Evolutionary conservation across 345 rosid species (phyloP), one percentile per base, ranked within the genome.

Genomic region (Noccaea caerulescens): DNA sequence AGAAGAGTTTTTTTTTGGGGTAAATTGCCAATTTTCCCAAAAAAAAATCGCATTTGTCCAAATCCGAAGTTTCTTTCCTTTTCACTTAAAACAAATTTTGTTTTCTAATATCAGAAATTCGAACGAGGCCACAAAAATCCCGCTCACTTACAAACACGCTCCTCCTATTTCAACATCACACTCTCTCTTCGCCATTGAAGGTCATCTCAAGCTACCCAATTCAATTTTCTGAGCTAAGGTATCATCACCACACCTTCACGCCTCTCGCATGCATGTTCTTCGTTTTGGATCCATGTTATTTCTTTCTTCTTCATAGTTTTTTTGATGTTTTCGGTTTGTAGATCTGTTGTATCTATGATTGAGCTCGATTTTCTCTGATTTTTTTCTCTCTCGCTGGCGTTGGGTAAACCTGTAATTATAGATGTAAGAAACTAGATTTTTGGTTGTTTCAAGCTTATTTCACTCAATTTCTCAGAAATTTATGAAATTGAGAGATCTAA

Each of bases 81-180:
- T 55, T 56, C 3, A 30, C 37, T 56, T 14, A 14, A 14, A 6
- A 16, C 8, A 8, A 49, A 18, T 3, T 39, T 39, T 6, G 10
- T 41, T 43, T 36, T 36, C 10, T 57, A 39, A 18, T 18, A 16
- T 37, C 14, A 1, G 46, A 37, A 44, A 25, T 59, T 70, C 60
- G 67, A 70, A 69, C 59, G 11, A 50, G 43, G 39, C 50, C 59
- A 49, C 53, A 58, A 49, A 62, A 62, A 70, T 59, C 74, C 74
- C 73, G 73, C 73, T 37, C 50, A 12, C 58, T 54, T 37, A 10
- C 44, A 13, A 39, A 44, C 63, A 59, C 41, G 39, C 64, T 66
- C 72, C 73, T 58, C 30, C 54, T 44, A 69, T 69, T 46, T 69
- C 66, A 58, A 25, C 66, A 3, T 1, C 44, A 34, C 43, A 5